phyloP scores from a whole-genome alignment of 129 eudicot genomes.

The Centella asiatica region DNA sequence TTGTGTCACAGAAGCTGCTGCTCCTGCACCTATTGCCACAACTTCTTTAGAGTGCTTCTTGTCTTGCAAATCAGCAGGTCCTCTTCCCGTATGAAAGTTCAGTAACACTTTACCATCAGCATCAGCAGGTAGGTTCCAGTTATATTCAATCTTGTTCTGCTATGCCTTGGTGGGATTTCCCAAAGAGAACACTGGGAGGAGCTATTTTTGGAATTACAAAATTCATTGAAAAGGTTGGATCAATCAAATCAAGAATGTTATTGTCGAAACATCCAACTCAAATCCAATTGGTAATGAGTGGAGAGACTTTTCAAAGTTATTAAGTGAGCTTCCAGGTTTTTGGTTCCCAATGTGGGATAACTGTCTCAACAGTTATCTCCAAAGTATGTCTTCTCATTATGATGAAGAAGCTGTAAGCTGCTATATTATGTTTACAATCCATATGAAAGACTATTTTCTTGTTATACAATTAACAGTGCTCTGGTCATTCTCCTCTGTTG shows the following conservation, averaged over 20 bases:
- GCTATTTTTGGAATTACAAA: slow-evolving; percentile 51
- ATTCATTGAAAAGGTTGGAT: slow-evolving; percentile 51
- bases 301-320: too few species aligned
- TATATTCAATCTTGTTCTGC: slow-evolving; percentile 11
- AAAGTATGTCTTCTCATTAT: slow-evolving; percentile 43
- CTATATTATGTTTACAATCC: slow-evolving; percentile 1
- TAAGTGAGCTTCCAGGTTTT: too few species aligned
- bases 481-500: slow-evolving; percentile 66
- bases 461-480: slow-evolving; percentile 48
- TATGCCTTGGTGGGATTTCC: slow-evolving; percentile 16
- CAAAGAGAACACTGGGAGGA: slow-evolving; percentile 61
- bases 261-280: too few species aligned
- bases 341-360: too few species aligned
- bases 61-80: slow-evolving; percentile 25
- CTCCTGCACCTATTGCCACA: slow-evolving; percentile 18
- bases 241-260: slow-evolving; percentile 56
- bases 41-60: slow-evolving; percentile 27
- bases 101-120: slow-evolving; percentile 19
- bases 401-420: not conserved
- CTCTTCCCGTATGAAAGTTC: slow-evolving; percentile 29
- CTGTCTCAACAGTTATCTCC: too few species aligned
- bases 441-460: slow-evolving; percentile 7
- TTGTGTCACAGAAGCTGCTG: slow-evolving; percentile 15
- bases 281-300: too few species aligned
- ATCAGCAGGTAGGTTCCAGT: slow-evolving; percentile 20